Percentiles rank a stretch among this genome's conserved stretches.
Conservation (phyloP, 2,329 filamentous ascomycete species). For the Sarocladium oryzae region DNA sequence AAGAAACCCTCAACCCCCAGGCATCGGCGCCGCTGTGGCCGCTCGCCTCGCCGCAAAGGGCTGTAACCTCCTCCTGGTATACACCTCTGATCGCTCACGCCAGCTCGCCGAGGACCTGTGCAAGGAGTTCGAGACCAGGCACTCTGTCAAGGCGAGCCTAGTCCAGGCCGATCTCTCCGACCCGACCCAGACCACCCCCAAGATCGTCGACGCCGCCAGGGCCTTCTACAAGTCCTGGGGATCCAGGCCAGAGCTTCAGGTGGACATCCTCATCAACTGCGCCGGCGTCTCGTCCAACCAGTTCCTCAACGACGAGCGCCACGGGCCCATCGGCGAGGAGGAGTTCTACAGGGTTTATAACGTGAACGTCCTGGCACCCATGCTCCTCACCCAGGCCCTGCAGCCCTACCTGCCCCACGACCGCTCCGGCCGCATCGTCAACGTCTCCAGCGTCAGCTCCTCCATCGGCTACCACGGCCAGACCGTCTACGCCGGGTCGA, state of each 20-base stretch:
- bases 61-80: constrained; percentile 52
- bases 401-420: constrained; percentile 61
- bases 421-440: constrained; percentile 56
- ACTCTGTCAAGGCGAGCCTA: constrained; percentile 26
- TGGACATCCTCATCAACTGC: constrained; percentile 87
- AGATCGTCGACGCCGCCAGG: constrained; percentile 21
- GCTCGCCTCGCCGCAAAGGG: constrained; percentile 55
- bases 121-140: constrained; percentile 34
- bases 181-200: constrained; percentile 26
- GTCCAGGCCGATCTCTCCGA: constrained; percentile 24
- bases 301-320: constrained; percentile 46
- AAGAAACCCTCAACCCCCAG: constrained; percentile 24
- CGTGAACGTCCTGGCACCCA: constrained; percentile 75
- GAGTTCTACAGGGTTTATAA: constrained; percentile 69
- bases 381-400: constrained; percentile 70
- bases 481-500: constrained; percentile 51
- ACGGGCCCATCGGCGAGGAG: constrained; percentile 45
- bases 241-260: constrained; percentile 22
- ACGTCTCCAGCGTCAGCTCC: constrained; percentile 49
- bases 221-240: constrained; percentile 20
- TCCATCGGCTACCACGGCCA: constrained; percentile 47
- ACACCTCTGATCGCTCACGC: constrained; percentile 49
- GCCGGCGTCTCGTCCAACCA: constrained; percentile 67
- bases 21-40: constrained; percentile 54
- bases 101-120: constrained; percentile 40